phyloP scores from a whole-genome alignment of 1,284 basidiomycete genomes.

The Abortiporus biennis region DNA sequence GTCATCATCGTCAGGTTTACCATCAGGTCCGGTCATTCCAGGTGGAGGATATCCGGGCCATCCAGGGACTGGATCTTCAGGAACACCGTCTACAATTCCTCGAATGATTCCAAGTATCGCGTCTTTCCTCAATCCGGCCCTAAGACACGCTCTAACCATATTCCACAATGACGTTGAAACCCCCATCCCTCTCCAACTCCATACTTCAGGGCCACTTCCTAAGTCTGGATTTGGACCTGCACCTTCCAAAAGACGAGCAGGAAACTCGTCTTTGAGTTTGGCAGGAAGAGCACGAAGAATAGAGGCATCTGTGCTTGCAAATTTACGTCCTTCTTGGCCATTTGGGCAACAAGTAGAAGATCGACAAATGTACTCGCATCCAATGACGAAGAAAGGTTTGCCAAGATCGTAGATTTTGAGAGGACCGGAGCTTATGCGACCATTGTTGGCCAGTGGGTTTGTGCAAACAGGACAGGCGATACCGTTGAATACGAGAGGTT shows the following conservation, averaged over 20 bases:
- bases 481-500: constrained; percentile 70
- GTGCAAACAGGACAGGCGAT: constrained; percentile 62
- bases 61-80: constrained; percentile 25
- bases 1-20: neutral
- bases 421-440: constrained; percentile 63
- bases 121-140: constrained; percentile 50
- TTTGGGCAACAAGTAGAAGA: constrained; percentile 40
- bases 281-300: constrained; percentile 61
- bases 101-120: constrained; percentile 49
- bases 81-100: constrained; percentile 48
- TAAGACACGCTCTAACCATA: constrained; percentile 51
- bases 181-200: constrained; percentile 69
- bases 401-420: constrained; percentile 71
- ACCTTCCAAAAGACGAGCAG: constrained; percentile 49
- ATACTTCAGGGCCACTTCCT: constrained; percentile 49
- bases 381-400: constrained; percentile 72
- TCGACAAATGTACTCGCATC: constrained; percentile 67
- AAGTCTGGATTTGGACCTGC: constrained; percentile 37
- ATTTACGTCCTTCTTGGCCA: constrained; percentile 49
- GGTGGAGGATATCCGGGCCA: constrained; percentile 3
- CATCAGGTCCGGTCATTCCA: neutral
- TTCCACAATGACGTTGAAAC: constrained; percentile 66
- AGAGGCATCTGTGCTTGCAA: constrained; percentile 61
- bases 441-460: constrained; percentile 49
- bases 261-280: constrained; percentile 65